Base-by-base conservation (phyloP, 805 yeast genomes). In the Candida ipomoeae region DNA sequence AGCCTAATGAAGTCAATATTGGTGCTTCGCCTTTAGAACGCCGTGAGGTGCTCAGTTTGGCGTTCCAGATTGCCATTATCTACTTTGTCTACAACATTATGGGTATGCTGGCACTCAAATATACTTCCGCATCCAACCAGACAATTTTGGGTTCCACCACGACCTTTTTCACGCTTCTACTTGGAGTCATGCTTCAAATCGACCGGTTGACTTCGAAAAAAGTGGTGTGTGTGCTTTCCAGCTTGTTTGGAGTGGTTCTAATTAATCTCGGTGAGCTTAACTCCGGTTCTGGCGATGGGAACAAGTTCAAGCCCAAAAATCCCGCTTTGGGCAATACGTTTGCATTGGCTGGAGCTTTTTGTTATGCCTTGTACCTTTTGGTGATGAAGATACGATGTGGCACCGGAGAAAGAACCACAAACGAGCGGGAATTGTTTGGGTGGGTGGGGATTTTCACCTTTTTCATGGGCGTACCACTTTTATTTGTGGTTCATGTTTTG, bases 81-180 rank as follows among this genome's bases (percentile, higher is more conserved):
- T 80, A 80, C 58, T 73, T 64, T 48, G 39, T 61, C 3, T 75
- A 71, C 57, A 77, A 78, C 49, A 55, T 69, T 8, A 64, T 69
- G 50, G 75, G 67, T 3, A 68, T 78, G 62, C 48, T 64, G n/a
- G 65, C 79, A 2, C 65, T 80, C 41, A 68, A 69, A 53, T 80
- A 69, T 56, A 80, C 84, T 0, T 71, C 80, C 10, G 81, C 82
- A 0, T 74, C 83, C 18, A 79, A 78, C 55, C 79, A 73, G 55
- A 75, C 83, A 0, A 75, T 79, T 8, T 58, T 80, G 15, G 72
- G 81, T 6, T 74, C 83, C 2, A 73, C 81, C 1, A 71, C 82
- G 3, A 75, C 83, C 13, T 67, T 78, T 3, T 80, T 78, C 58
- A 77, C 83, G 0, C 62, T 80, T 34, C 54, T 78, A 14, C 62